These are phyloP conservation scores for Euphorbia peplus DNA, from an alignment of 345 rosid species.

Conservation along the genomic window DNA sequence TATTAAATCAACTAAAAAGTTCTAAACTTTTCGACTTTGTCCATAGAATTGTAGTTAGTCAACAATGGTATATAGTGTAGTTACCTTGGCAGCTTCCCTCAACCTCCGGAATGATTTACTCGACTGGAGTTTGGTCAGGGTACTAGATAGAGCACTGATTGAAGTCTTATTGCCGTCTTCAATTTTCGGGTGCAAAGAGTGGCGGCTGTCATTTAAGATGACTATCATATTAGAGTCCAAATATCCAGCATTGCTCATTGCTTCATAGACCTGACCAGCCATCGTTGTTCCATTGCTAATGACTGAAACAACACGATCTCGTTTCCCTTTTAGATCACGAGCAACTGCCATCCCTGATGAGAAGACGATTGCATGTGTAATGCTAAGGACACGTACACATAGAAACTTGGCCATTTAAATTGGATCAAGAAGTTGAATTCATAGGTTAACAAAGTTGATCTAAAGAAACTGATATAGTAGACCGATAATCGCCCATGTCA, in stretches of 20 bases:
- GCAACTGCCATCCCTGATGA: slow-evolving; percentile 79
- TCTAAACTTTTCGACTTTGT: neutral
- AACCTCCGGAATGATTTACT: slow-evolving; percentile 76
- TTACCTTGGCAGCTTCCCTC: slow-evolving; percentile 89
- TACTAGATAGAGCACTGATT: slow-evolving; percentile 69
- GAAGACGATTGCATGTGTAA: slow-evolving; percentile 4
- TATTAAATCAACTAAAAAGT: slow-evolving; percentile 2
- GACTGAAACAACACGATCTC: slow-evolving; percentile 64
- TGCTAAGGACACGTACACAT: neutral
- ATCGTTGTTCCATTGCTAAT: slow-evolving; percentile 75
- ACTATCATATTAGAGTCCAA: slow-evolving; percentile 87
- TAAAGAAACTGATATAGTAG: neutral
- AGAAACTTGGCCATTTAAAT: neutral
- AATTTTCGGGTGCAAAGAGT: slow-evolving; percentile 65
- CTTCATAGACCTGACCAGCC: slow-evolving; percentile 95
- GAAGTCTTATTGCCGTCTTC: slow-evolving; percentile 77
- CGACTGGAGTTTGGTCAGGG: slow-evolving; percentile 84
- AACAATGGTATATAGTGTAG: neutral
- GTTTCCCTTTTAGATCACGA: slow-evolving; percentile 85
- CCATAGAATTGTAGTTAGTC: neutral
- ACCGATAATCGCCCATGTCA: neutral
- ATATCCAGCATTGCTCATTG: slow-evolving; percentile 94
- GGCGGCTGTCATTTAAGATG: slow-evolving; percentile 80
- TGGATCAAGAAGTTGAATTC: neutral
- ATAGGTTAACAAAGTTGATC: neutral